Evolutionary conservation across 805 yeast genomes (phyloP).

Genomic region (Teunomyces panamensis): DNA sequence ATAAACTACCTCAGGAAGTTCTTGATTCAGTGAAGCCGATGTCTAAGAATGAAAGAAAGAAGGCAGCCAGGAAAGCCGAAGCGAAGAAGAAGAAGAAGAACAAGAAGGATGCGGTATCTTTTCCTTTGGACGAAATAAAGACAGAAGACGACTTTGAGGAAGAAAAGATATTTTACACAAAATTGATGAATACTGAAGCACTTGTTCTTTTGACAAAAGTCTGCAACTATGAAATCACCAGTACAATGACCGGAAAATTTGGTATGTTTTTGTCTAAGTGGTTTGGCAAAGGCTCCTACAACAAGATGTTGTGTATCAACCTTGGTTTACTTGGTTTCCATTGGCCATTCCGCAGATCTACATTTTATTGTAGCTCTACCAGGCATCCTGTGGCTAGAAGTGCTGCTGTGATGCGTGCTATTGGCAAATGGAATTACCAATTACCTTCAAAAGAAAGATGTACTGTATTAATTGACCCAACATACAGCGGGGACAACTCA

Average conservation of each 20-base stretch:
- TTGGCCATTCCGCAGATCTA: slow-evolving; percentile 44
- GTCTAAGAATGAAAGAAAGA: slow-evolving; percentile 2
- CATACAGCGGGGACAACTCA: slow-evolving; percentile 28
- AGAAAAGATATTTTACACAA: slow-evolving; percentile 22
- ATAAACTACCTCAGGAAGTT: neutral
- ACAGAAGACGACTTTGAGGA: neutral
- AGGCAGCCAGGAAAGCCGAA: slow-evolving; percentile 3
- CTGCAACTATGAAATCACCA: slow-evolving; percentile 36
- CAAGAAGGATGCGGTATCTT: neutral
- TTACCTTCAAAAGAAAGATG: slow-evolving; percentile 19
- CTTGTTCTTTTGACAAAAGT: slow-evolving; percentile 35
- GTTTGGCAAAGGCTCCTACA: slow-evolving; percentile 29
- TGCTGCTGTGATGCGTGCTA: slow-evolving; percentile 37
- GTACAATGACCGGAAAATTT: slow-evolving; percentile 24
- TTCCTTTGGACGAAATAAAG: neutral
- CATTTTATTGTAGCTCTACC: slow-evolving; percentile 36
- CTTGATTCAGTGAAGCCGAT: neutral
- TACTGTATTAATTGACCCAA: slow-evolving; percentile 36
- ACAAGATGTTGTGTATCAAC: slow-evolving; percentile 32
- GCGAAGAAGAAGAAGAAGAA: neutral
- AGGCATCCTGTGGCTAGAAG: slow-evolving; percentile 39
- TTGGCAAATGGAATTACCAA: slow-evolving; percentile 32
- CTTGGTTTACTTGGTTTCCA: slow-evolving; percentile 43
- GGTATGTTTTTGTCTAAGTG: slow-evolving; percentile 17
- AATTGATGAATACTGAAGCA: slow-evolving; percentile 39